Percentiles rank a stretch among this genome's conserved stretches.
Evolutionary conservation across 2,329 filamentous ascomycete genomes (phyloP).

Genomic region (Talaromyces piceae): DNA sequence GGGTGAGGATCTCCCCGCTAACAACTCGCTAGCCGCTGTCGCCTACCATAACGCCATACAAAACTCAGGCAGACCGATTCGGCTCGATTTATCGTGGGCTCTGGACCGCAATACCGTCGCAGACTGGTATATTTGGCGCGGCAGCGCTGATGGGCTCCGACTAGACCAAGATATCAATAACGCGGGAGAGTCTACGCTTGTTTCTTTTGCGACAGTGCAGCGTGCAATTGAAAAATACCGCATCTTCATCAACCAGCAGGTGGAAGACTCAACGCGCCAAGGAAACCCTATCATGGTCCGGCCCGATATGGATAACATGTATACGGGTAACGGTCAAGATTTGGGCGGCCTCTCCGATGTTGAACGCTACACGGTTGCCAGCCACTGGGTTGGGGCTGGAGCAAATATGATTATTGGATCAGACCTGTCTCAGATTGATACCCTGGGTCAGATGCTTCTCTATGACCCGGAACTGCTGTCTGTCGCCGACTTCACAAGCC

Average conservation of each 20-base stretch:
- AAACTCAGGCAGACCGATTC: constrained; percentile 18
- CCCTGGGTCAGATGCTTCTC: constrained; percentile 17
- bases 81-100: constrained; percentile 23
- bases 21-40: constrained; percentile 16
- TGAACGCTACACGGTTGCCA: constrained; percentile 20
- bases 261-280: constrained; percentile 6
- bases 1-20: constrained; percentile 14
- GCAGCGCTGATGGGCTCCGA: constrained; percentile 20
- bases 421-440: constrained; percentile 19
- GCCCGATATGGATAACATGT: constrained; percentile 23
- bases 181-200: constrained; percentile 16
- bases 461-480: constrained; percentile 14
- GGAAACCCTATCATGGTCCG: constrained; percentile 16
- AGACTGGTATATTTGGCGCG: constrained; percentile 19
- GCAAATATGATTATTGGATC: constrained; percentile 23
- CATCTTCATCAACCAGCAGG: constrained; percentile 18
- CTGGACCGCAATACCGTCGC: constrained; percentile 16
- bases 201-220: constrained; percentile 18
- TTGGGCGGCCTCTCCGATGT: constrained; percentile 19
- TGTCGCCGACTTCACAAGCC: constrained; percentile 16
- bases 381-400: constrained; percentile 24
- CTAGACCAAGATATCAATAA: constrained; percentile 23
- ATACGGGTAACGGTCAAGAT: constrained; percentile 17
- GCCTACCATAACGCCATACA: constrained; percentile 22
- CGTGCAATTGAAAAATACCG: constrained; percentile 25